Evolutionary conservation across 2,329 filamentous ascomycete genomes (phyloP).

Genomic region (Colletotrichum sublineola): DNA sequence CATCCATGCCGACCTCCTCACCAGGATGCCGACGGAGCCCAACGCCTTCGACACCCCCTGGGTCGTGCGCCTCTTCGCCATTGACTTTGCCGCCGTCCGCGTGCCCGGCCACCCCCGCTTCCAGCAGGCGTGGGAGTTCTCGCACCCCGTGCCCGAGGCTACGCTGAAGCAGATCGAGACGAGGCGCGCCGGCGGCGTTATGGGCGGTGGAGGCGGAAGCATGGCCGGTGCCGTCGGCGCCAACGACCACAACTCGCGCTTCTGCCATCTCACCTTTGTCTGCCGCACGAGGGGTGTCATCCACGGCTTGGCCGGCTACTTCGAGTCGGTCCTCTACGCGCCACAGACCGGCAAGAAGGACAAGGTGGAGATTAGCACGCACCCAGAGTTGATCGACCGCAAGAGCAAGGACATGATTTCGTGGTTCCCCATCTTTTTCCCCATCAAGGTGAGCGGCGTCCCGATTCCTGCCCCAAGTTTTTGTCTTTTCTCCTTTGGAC

Average conservation of each 20-base stretch:
- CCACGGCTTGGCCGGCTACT: constrained; percentile 94
- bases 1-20: constrained; percentile 83
- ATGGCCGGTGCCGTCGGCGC: constrained; percentile 82
- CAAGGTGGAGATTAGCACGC: constrained; percentile 89
- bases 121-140: constrained; percentile 84
- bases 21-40: constrained; percentile 71
- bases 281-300: constrained; percentile 84
- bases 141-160: constrained; percentile 76
- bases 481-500: background rate
- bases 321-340: constrained; percentile 93
- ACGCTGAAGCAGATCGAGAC: constrained; percentile 68
- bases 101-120: constrained; percentile 73
- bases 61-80: constrained; percentile 91
- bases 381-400: constrained; percentile 89
- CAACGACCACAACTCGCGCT: constrained; percentile 93
- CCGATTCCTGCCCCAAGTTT: background rate
- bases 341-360: constrained; percentile 58
- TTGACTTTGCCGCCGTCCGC: constrained; percentile 80
- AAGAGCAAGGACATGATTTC: constrained; percentile 99
- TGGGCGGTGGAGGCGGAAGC: constrained; percentile 77
- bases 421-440: constrained; percentile 99
- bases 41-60: constrained; percentile 91
- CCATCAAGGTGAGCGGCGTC: constrained; percentile 78
- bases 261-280: constrained; percentile 82
- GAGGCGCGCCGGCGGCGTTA: constrained; percentile 73